Evolutionary conservation across 768 basidiomycete genomes (phyloP).

Genomic region (Pleurotus pulmonarius): DNA sequence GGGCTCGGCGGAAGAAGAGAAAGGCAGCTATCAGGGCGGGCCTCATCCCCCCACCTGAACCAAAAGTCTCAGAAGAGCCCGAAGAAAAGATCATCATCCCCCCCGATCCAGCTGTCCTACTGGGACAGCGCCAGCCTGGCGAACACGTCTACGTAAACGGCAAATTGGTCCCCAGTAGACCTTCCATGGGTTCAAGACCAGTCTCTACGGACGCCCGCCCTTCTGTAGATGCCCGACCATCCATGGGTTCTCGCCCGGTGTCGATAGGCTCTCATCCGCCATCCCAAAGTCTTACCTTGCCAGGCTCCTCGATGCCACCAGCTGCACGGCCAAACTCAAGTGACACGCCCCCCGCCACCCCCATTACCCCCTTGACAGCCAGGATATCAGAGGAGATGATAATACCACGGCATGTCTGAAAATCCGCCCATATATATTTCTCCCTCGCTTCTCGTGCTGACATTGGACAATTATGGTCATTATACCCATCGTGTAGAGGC

Average conservation of each 20-base stretch:
- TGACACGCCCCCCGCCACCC: not conserved
- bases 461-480: not conserved
- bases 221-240: too few relatives aligned
- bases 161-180: slow-evolving; percentile 1
- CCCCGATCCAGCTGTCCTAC: slow-evolving; percentile 64
- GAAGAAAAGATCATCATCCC: slow-evolving; percentile 53
- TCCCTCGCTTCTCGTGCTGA: too few relatives aligned
- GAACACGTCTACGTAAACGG: slow-evolving; percentile 20
- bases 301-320: not conserved
- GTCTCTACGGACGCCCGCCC: too few relatives aligned
- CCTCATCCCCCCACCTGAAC: not conserved
- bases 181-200: too few relatives aligned
- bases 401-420: slow-evolving; percentile 12
- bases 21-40: slow-evolving; percentile 42
- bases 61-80: not conserved
- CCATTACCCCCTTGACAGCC: slow-evolving; percentile 8
- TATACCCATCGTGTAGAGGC: not conserved
- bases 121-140: slow-evolving; percentile 42
- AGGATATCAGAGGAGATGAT: slow-evolving; percentile 17
- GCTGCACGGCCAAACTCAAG: too few relatives aligned
- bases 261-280: not conserved
- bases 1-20: slow-evolving; percentile 42
- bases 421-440: too few relatives aligned
- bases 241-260: slow-evolving; percentile 7
- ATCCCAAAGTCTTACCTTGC: not conserved